phyloP scores from a whole-genome alignment of 2,329 filamentous ascomycete genomes.

The Colletotrichum sp. region DNA sequence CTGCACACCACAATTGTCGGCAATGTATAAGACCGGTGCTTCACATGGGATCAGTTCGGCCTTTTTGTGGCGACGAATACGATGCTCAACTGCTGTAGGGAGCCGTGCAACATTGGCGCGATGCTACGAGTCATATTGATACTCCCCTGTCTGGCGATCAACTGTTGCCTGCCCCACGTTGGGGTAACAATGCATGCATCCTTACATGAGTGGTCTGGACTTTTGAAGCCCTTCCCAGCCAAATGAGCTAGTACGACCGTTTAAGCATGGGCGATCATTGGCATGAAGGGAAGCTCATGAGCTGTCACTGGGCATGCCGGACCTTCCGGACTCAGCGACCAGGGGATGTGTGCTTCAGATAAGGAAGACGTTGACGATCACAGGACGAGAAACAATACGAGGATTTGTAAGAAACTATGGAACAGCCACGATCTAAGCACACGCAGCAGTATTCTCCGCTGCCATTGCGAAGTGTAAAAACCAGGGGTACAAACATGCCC shows the following conservation, averaged over 20 bases:
- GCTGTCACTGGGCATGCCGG: neutral
- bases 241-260: neutral
- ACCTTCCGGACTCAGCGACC: neutral
- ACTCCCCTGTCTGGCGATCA: neutral
- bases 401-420: neutral
- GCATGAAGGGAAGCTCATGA: neutral
- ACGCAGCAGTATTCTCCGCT: neutral
- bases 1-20: neutral
- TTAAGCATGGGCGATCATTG: neutral
- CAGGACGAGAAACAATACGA: neutral
- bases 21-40: neutral
- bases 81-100: neutral
- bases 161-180: neutral
- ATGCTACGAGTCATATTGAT: neutral
- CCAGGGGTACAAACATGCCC: neutral
- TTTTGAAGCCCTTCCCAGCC: neutral
- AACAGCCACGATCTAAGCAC: neutral
- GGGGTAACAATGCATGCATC: neutral
- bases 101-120: neutral
- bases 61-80: neutral
- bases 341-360: neutral
- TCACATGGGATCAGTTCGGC: neutral
- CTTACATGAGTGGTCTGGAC: neutral
- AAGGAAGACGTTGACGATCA: neutral
- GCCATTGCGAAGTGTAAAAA: neutral